These are phyloP conservation scores for Albugo candida DNA, from an alignment of 352 stramenopile genomes.

Conservation along the genomic window DNA sequence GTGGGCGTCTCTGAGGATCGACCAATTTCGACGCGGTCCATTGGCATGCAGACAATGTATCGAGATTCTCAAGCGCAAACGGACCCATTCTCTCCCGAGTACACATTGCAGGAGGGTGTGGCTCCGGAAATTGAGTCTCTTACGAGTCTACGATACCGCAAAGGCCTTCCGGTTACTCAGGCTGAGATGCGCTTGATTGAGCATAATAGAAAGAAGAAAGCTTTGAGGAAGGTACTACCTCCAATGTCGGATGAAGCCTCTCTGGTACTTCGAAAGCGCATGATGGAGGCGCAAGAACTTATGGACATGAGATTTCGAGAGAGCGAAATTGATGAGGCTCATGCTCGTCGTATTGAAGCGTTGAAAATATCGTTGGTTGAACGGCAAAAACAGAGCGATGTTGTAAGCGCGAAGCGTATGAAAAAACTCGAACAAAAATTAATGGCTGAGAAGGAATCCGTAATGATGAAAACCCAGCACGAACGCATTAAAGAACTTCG, in stretches of 20 bases:
- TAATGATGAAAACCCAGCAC: constrained; percentile 61
- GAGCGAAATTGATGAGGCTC: constrained; percentile 72
- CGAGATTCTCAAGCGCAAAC: constrained; percentile 88
- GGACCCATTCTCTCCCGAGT: constrained; percentile 85
- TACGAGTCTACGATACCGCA: constrained; percentile 31
- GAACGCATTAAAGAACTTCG: constrained; percentile 75
- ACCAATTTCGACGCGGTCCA: constrained; percentile 21
- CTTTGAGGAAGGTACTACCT: constrained; percentile 73
- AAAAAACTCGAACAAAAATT: constrained; percentile 69
- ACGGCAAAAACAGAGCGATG: constrained; percentile 78
- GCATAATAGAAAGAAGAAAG: constrained; percentile 64
- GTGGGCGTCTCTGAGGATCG: not conserved
- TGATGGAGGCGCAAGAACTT: constrained; percentile 86
- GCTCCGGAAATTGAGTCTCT: constrained; percentile 75
- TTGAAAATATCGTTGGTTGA: constrained; percentile 71
- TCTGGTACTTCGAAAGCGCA: constrained; percentile 75
- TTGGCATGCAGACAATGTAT: constrained; percentile 82
- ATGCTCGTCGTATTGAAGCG: constrained; percentile 55
- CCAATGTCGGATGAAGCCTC: constrained; percentile 89
- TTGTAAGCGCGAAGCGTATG: constrained; percentile 82
- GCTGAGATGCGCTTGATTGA: constrained; percentile 84
- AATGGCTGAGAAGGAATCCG: constrained; percentile 57
- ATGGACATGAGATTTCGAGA: constrained; percentile 77
- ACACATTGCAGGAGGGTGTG: constrained; percentile 34
- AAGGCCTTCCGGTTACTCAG: constrained; percentile 58